Percentiles rank a stretch among this genome's conserved stretches.
Evolutionary conservation across 352 stramenopile genomes (phyloP).

Genomic region (Lagenidium giganteum): DNA sequence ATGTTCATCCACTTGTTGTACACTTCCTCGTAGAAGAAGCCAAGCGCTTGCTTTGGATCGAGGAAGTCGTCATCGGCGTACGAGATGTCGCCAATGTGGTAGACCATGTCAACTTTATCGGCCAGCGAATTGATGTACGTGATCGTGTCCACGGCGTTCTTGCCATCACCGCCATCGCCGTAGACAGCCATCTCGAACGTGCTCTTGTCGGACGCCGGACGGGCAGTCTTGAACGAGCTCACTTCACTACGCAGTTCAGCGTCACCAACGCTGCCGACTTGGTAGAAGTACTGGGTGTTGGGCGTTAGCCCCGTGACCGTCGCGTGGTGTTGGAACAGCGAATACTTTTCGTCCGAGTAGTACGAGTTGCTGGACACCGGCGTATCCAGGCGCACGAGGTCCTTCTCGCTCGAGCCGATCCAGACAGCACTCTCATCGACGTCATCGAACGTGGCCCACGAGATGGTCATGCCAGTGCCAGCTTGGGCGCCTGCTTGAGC

Average conservation of each 20-base stretch:
- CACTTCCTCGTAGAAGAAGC: slow-evolving; percentile 25
- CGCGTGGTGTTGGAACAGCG: slow-evolving; percentile 8
- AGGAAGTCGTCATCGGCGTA: slow-evolving; percentile 29
- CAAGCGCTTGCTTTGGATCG: slow-evolving; percentile 11
- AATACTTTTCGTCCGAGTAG: slow-evolving; percentile 8
- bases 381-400: not conserved
- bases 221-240: slow-evolving; percentile 4
- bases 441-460: slow-evolving; percentile 5
- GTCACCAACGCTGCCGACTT: slow-evolving; percentile 1
- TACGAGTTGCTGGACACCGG: slow-evolving; percentile 3
- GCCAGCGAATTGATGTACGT: slow-evolving; percentile 11
- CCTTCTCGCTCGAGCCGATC: not conserved
- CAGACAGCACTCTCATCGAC: slow-evolving; percentile 2
- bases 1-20: slow-evolving; percentile 68
- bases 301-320: slow-evolving; percentile 1
- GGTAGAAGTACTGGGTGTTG: slow-evolving; percentile 9
- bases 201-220: not conserved
- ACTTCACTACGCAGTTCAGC: not conserved
- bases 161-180: slow-evolving; percentile 4
- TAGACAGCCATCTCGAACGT: slow-evolving; percentile 4
- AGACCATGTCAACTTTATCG: slow-evolving; percentile 15
- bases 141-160: slow-evolving; percentile 1
- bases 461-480: slow-evolving; percentile 11
- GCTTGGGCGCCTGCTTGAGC: slow-evolving; percentile 2
- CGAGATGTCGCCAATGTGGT: slow-evolving; percentile 25